Conservation (phyloP, 2,329 filamentous ascomycete genomes). For the Colletotrichum tanaceti region DNA sequence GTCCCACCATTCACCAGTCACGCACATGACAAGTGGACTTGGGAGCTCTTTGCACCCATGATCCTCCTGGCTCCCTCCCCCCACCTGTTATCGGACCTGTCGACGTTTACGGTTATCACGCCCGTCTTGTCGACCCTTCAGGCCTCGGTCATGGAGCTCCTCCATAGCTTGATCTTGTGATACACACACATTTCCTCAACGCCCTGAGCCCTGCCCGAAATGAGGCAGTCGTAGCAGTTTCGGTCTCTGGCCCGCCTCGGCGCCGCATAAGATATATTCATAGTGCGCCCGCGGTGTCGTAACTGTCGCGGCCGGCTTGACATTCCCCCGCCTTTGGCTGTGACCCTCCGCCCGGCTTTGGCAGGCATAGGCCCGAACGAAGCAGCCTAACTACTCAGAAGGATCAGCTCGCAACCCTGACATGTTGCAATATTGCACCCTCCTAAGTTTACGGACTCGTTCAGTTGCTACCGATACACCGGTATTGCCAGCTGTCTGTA, state of each 20-base stretch:
- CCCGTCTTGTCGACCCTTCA: conserved; percentile 22
- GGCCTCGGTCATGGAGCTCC: conserved; percentile 22
- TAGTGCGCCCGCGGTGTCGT: no score
- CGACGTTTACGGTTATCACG: conserved; percentile 28
- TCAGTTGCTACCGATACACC: background rate
- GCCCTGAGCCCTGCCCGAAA: conserved; percentile 10
- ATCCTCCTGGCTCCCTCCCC: background rate
- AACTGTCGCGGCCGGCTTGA: background rate
- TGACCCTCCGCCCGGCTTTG: conserved; percentile 8
- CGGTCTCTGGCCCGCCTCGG: conserved; percentile 10
- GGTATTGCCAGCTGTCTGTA: conserved; percentile 1
- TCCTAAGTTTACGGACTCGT: background rate
- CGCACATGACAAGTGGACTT: conserved; percentile 11
- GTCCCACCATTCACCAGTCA: conserved; percentile 8
- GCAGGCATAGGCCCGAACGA: conserved; percentile 28
- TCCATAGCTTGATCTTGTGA: conserved; percentile 27
- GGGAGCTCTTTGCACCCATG: conserved; percentile 15
- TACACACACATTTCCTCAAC: conserved; percentile 26
- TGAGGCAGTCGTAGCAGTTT: conserved; percentile 9
- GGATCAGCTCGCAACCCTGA: conserved; percentile 27
- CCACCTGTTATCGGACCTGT: conserved; percentile 19
- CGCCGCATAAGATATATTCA: background rate
- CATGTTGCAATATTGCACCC: conserved; percentile 28
- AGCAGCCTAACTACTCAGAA: conserved; percentile 17
- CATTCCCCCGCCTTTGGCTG: conserved; percentile 29